A percentile compares a stretch with the other conserved stretches of the same genome.
Conservation (phyloP, 495 filamentous ascomycete species). For the Cryomyces antarcticus region DNA sequence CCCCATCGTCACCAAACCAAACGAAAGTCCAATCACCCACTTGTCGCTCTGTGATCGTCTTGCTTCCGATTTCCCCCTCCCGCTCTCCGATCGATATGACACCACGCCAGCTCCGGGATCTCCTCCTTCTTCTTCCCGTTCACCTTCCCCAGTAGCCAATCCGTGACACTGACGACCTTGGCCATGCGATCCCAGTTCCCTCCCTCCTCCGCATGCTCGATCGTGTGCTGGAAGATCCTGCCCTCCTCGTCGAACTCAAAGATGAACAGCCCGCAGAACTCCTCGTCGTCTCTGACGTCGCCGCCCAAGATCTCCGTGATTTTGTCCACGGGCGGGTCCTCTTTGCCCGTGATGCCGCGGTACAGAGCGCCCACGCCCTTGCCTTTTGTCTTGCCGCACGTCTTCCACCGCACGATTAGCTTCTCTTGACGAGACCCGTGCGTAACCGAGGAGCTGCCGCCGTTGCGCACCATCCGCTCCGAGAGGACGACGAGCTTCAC, state of each 20-base stretch:
- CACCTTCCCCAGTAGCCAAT: conserved; percentile 62
- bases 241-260: conserved; percentile 92
- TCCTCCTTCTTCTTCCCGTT: conserved; percentile 27
- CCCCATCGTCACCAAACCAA: no score
- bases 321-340: conserved; percentile 25
- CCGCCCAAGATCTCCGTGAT: conserved; percentile 27
- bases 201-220: conserved; percentile 75
- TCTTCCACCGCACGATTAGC: conserved; percentile 73
- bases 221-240: conserved; percentile 64
- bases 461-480: conserved; percentile 59
- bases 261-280: conserved; percentile 71
- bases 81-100: not conserved
- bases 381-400: conserved; percentile 25
- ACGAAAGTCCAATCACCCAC: no score
- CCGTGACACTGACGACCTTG: conserved; percentile 65
- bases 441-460: conserved; percentile 2
- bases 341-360: conserved; percentile 19
- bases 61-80: no score
- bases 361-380: conserved; percentile 21
- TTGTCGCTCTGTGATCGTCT: no score
- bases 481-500: conserved; percentile 69
- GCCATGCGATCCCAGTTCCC: conserved; percentile 48
- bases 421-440: conserved; percentile 42
- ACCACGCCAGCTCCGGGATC: conserved; percentile 19
- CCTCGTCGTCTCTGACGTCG: conserved; percentile 24